A percentile compares a stretch with the other conserved stretches of the same genome.
phyloP scores from a whole-genome alignment of 1,139 yeast genomes.

The Candida sp. region DNA sequence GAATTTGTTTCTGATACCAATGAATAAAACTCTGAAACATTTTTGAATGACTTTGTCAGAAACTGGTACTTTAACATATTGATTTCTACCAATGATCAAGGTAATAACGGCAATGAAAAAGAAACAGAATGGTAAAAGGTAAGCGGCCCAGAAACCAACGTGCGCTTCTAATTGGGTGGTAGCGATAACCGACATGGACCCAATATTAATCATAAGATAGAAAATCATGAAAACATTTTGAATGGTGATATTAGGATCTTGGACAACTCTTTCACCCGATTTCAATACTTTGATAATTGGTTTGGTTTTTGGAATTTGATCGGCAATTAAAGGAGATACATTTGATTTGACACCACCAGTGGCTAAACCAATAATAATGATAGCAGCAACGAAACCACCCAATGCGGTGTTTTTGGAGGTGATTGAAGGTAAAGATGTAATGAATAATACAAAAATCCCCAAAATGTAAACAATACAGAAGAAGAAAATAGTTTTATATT shows the following conservation, averaged over 20 bases:
- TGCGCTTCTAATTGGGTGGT: constrained; percentile 37
- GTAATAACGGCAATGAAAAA: constrained; percentile 58
- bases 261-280: constrained; percentile 35
- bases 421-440: constrained; percentile 69
- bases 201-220: constrained; percentile 41
- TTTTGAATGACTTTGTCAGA: constrained; percentile 60
- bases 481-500: constrained; percentile 63
- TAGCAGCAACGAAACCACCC: constrained; percentile 57
- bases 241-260: constrained; percentile 39
- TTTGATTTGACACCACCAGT: constrained; percentile 84
- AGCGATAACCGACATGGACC: constrained; percentile 39
- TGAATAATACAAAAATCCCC: constrained; percentile 63
- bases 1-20: constrained; percentile 48
- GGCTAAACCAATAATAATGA: constrained; percentile 70
- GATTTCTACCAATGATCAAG: constrained; percentile 52
- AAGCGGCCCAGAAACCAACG: constrained; percentile 44
- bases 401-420: constrained; percentile 43
- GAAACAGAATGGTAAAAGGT: constrained; percentile 61
- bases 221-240: constrained; percentile 43
- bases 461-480: constrained; percentile 58
- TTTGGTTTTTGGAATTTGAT: constrained; percentile 52
- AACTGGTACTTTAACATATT: constrained; percentile 60
- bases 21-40: constrained; percentile 46
- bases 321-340: constrained; percentile 76
- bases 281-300: constrained; percentile 32